A percentile compares a stretch with the other conserved stretches of the same genome.
Conservation (phyloP, 441 rosid genomes). For the Manihot esculenta region DNA sequence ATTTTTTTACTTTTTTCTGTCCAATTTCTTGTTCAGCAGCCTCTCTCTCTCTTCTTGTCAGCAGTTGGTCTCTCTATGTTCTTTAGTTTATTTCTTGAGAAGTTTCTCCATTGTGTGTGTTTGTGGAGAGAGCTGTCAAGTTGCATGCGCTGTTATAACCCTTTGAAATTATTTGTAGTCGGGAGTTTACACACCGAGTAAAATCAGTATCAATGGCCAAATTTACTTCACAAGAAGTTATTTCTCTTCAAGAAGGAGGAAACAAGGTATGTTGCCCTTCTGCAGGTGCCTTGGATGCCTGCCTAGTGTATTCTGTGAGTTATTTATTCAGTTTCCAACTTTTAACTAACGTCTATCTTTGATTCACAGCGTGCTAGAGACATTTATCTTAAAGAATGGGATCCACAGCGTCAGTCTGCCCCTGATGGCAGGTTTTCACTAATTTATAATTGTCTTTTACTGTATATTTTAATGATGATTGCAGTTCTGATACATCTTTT, state of each 20-base stretch:
- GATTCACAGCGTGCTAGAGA: slow-evolving; percentile 77
- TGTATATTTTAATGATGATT: slow-evolving; percentile 10
- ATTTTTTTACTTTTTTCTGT: slow-evolving; percentile 2
- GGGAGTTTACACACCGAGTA: slow-evolving; percentile 95
- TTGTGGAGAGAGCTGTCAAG: neutral
- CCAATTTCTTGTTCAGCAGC: slow-evolving; percentile 7
- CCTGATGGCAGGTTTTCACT: slow-evolving; percentile 78
- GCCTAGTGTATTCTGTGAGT: slow-evolving; percentile 16
- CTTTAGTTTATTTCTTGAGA: neutral
- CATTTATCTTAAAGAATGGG: slow-evolving; percentile 83
- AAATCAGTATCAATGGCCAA: slow-evolving; percentile 96
- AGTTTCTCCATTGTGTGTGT: neutral
- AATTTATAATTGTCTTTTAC: slow-evolving; percentile 15
- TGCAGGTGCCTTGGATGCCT: slow-evolving; percentile 8
- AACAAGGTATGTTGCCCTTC: slow-evolving; percentile 59
- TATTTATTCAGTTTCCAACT: neutral
- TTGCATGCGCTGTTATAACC: slow-evolving; percentile 23
- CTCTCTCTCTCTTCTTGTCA: slow-evolving; percentile 13
- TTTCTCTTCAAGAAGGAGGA: slow-evolving; percentile 82
- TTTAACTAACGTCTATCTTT: slow-evolving; percentile 13
- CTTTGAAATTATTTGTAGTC: slow-evolving; percentile 42
- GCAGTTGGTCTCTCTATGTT: too few species aligned
- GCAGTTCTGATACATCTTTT: slow-evolving; percentile 30
- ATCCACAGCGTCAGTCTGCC: slow-evolving; percentile 65
- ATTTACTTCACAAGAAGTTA: slow-evolving; percentile 87